Evolutionary conservation across 768 basidiomycete genomes (phyloP).

Genomic region (Plicaturopsis crispa): DNA sequence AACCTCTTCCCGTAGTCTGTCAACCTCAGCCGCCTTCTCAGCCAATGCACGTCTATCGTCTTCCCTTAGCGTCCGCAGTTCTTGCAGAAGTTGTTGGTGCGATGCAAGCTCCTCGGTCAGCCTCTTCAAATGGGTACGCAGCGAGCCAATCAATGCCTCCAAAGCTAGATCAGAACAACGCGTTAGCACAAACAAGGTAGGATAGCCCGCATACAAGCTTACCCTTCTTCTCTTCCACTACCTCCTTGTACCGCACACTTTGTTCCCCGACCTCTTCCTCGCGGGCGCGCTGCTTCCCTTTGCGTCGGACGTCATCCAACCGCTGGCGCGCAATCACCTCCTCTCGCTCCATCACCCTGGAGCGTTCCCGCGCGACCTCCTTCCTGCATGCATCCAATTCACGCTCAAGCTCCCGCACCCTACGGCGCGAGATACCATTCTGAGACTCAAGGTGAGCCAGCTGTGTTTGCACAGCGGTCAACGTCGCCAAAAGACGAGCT

Average conservation of each 20-base stretch:
- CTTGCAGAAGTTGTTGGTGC: conserved; percentile 64
- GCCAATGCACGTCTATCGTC: conserved; percentile 48
- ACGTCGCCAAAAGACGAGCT: conserved; percentile 58
- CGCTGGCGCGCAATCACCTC: conserved; percentile 33
- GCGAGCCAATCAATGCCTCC: conserved; percentile 67
- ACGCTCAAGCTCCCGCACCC: conserved; percentile 81
- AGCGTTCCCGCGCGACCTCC: conserved; percentile 69
- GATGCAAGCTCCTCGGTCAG: conserved; percentile 73
- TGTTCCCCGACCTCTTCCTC: conserved; percentile 29
- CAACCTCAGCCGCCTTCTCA: conserved; percentile 61
- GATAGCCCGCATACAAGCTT: conserved; percentile 5
- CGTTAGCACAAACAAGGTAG: conserved; percentile 2
- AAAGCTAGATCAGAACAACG: conserved; percentile 44
- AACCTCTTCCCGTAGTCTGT: conserved; percentile 64
- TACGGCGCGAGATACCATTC: conserved; percentile 70
- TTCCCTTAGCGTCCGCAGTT: conserved; percentile 58
- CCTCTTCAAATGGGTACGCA: conserved; percentile 68
- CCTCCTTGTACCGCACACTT: conserved; percentile 57
- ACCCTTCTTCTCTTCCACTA: conserved; percentile 90
- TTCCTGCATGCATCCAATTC: conserved; percentile 80
- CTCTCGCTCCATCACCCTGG: conserved; percentile 51
- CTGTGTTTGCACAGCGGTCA: conserved; percentile 58
- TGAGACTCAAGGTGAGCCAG: conserved; percentile 72
- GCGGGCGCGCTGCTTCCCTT: conserved; percentile 33
- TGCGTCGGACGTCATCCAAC: conserved; percentile 14